phyloP scores from a whole-genome alignment of 352 stramenopile species.

The Phytophthora rubi region DNA sequence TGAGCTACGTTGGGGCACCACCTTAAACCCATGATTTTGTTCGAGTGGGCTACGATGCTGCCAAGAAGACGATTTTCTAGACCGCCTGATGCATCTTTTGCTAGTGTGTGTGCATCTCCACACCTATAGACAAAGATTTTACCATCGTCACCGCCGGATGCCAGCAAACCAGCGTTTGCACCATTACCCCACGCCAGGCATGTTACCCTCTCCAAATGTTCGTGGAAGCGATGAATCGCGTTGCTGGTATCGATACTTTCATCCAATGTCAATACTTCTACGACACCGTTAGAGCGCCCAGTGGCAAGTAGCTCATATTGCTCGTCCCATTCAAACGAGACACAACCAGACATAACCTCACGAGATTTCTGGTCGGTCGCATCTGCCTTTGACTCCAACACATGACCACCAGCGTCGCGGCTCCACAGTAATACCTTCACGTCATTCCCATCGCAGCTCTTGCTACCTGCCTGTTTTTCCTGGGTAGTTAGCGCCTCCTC shows the following conservation, averaged over 20 bases:
- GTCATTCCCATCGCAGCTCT: conserved; percentile 10
- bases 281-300: conserved; percentile 48
- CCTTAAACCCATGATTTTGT: conserved; percentile 50
- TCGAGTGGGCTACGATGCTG: conserved; percentile 43
- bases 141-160: conserved; percentile 55
- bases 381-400: conserved; percentile 54
- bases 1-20: conserved; percentile 36
- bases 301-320: conserved; percentile 41
- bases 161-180: conserved; percentile 31
- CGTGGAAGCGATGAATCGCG: conserved; percentile 41
- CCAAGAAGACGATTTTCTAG: conserved; percentile 26
- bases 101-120: background rate
- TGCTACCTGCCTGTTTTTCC: conserved; percentile 13
- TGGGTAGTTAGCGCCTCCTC: conserved; percentile 57
- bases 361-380: conserved; percentile 34
- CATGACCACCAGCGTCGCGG: conserved; percentile 32
- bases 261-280: conserved; percentile 42
- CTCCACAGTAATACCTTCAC: conserved; percentile 61
- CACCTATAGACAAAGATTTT: conserved; percentile 61
- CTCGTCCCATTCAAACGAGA: conserved; percentile 39
- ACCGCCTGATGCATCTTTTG: background rate
- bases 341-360: conserved; percentile 26
- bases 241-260: background rate
- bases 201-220: conserved; percentile 59
- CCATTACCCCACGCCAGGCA: conserved; percentile 48